Percentiles rank a stretch among this genome's conserved stretches.
Evolutionary conservation across 768 basidiomycete species (phyloP).

Genomic region (Boletus speciosus): DNA sequence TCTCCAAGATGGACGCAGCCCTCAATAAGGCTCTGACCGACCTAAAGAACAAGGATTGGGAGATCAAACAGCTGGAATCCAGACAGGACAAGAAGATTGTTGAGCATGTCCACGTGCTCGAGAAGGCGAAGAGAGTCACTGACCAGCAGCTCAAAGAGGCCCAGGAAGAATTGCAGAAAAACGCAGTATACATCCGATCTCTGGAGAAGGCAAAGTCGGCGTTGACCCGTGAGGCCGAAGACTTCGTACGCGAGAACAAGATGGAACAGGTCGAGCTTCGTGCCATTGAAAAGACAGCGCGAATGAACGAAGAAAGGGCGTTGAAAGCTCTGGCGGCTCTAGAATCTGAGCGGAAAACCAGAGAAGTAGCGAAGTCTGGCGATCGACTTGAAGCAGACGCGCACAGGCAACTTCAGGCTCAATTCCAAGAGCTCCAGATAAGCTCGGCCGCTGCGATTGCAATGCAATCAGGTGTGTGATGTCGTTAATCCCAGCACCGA

Average conservation of each 20-base stretch:
- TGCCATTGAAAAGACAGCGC: conserved; percentile 63
- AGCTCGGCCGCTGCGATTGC: conserved; percentile 55
- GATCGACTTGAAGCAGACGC: conserved; percentile 46
- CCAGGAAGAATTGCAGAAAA: conserved; percentile 70
- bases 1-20: conserved; percentile 71
- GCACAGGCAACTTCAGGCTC: conserved; percentile 55
- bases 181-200: conserved; percentile 75
- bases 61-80: conserved; percentile 80
- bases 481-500: neutral
- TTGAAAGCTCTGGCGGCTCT: conserved; percentile 53
- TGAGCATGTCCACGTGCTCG: conserved; percentile 94
- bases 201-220: conserved; percentile 78
- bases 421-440: conserved; percentile 62
- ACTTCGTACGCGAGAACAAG: conserved; percentile 71
- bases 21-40: conserved; percentile 79
- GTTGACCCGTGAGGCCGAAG: conserved; percentile 77
- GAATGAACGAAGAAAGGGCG: conserved; percentile 59
- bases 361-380: conserved; percentile 64
- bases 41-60: conserved; percentile 78
- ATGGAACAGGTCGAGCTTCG: conserved; percentile 62
- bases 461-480: conserved; percentile 50
- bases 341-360: conserved; percentile 64
- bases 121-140: conserved; percentile 92
- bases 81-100: conserved; percentile 97
- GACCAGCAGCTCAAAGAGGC: conserved; percentile 87